Conservation (phyloP, 2,329 filamentous ascomycete genomes). For the Aspergillus ochraceus region DNA sequence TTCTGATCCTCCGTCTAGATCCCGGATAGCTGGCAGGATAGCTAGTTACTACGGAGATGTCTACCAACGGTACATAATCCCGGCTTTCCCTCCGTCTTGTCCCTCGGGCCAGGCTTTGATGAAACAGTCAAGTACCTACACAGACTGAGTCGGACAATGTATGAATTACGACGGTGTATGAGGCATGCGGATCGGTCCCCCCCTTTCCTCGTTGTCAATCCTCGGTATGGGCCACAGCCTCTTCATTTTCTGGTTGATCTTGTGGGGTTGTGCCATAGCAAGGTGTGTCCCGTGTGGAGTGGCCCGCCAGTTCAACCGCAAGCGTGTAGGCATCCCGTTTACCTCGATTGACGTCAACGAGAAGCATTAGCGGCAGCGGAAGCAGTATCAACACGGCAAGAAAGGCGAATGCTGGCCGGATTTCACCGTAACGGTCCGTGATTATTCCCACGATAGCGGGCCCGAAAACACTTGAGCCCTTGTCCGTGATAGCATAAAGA, state of each 20-base stretch:
- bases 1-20: too few relatives aligned
- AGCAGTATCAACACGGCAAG: conserved; percentile 79
- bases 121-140: too few relatives aligned
- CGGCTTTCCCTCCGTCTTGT: too few relatives aligned
- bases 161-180: too few relatives aligned
- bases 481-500: conserved; percentile 95
- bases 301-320: conserved; percentile 52
- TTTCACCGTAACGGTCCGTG: conserved; percentile 78
- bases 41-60: neutral
- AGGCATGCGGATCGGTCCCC: too few relatives aligned
- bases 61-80: neutral
- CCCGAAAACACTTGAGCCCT: conserved; percentile 90
- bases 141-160: too few relatives aligned
- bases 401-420: conserved; percentile 89
- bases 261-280: conserved; percentile 26
- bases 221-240: neutral
- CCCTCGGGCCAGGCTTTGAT: too few relatives aligned
- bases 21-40: too few relatives aligned
- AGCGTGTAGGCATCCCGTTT: conserved; percentile 67
- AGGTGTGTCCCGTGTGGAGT: conserved; percentile 15
- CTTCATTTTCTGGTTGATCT: neutral
- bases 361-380: conserved; percentile 79
- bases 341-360: conserved; percentile 80
- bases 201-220: too few relatives aligned
- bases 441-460: conserved; percentile 92